These are phyloP conservation scores for Linnemannia elongata DNA, from an alignment of 192 early-diverging fungal species.

Conservation along the genomic window DNA sequence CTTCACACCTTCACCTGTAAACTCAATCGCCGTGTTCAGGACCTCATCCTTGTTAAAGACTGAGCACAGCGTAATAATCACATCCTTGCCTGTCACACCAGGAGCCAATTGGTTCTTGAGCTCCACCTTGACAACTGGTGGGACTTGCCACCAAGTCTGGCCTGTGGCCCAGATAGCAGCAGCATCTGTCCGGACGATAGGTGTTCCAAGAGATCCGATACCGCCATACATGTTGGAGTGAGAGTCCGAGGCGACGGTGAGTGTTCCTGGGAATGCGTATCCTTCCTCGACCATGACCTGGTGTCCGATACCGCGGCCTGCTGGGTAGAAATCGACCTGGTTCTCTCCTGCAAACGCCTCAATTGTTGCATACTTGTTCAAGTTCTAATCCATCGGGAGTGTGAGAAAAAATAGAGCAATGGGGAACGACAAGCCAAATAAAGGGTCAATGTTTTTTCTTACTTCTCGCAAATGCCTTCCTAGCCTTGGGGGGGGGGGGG, in stretches of 20 bases:
- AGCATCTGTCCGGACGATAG: constrained; percentile 97
- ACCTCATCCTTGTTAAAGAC: constrained; percentile 95
- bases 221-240: constrained; percentile 99
- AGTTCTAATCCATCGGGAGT: constrained; percentile 67
- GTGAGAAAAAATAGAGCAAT: not conserved
- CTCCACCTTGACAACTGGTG: constrained; percentile 93
- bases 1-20: constrained; percentile 79
- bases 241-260: constrained; percentile 98
- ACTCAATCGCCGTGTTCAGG: constrained; percentile 97
- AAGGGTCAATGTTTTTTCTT: not conserved
- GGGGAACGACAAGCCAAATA: constrained; percentile 3
- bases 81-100: constrained; percentile 97
- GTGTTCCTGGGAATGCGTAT: constrained; percentile 92
- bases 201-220: constrained; percentile 94
- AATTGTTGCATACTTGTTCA: constrained; percentile 88
- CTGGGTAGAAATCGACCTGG: constrained; percentile 92
- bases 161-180: constrained; percentile 99
- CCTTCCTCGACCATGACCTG: constrained; percentile 99
- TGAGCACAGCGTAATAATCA: constrained; percentile 95
- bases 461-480: not conserved
- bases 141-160: constrained; percentile 99
- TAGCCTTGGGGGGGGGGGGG: no score
- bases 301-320: constrained; percentile 97
- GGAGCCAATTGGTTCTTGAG: constrained; percentile 80
- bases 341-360: constrained; percentile 86